Evolutionary conservation across 371 early-diverging fungal species (phyloP).

Genomic region (Saksenaea vasiformis): DNA sequence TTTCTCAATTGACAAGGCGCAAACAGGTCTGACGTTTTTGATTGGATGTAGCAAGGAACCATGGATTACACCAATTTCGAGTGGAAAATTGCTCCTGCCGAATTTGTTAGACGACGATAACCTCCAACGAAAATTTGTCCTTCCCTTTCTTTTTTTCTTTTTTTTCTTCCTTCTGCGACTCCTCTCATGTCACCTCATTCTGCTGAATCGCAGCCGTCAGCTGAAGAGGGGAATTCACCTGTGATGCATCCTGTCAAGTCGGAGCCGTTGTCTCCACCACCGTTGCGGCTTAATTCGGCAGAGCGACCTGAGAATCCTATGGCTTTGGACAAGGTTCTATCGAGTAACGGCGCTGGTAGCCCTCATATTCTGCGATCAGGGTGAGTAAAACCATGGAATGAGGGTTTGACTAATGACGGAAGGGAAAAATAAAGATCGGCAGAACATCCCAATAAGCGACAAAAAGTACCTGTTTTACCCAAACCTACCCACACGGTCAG

Average conservation of each 20-base stretch:
- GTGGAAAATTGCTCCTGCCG: background rate
- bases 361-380: conserved; percentile 7
- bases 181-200: conserved; percentile 1
- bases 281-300: conserved; percentile 7
- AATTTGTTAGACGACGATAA: background rate
- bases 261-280: conserved; percentile 39
- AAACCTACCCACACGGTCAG: conserved; percentile 43
- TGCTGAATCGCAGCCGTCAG: background rate
- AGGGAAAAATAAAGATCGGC: background rate
- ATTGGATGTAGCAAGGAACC: too few species aligned
- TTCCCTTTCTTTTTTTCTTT: background rate
- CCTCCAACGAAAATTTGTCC: background rate
- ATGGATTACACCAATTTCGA: too few species aligned
- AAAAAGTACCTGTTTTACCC: conserved; percentile 19
- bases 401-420: background rate
- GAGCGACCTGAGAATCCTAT: conserved; percentile 24
- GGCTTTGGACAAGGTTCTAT: conserved; percentile 32
- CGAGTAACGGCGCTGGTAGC: conserved; percentile 27
- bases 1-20: too few species aligned
- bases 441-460: conserved; percentile 7
- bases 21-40: too few species aligned
- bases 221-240: background rate
- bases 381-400: conserved; percentile 1
- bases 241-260: conserved; percentile 25
- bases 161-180: background rate